Conservation (phyloP, 768 basidiomycete genomes). For the Kwoniella europaea region DNA sequence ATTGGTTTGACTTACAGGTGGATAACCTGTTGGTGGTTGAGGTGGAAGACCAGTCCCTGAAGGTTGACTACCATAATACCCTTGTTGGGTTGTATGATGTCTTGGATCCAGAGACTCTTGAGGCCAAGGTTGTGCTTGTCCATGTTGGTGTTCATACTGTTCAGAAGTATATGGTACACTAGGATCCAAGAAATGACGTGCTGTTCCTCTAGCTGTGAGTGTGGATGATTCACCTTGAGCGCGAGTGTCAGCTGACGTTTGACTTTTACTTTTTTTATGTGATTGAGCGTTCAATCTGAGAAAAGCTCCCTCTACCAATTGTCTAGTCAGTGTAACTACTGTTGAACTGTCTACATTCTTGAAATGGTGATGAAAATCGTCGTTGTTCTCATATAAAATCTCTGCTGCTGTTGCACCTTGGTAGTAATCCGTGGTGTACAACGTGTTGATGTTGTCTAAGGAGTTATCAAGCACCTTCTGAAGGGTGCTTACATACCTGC, state of each 20-base stretch:
- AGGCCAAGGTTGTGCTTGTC: background rate
- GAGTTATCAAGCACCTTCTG: background rate
- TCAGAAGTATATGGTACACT: no score
- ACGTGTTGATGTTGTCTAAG: background rate
- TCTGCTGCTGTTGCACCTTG: background rate
- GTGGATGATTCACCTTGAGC: no score
- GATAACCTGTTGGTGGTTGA: background rate
- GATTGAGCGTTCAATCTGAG: background rate
- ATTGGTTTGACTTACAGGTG: background rate
- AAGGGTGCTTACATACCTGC: background rate
- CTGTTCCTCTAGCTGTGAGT: background rate
- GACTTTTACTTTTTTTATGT: no score
- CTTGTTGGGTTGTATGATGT: background rate
- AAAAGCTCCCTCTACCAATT: background rate
- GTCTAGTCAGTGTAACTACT: background rate
- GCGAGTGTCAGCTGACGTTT: no score
- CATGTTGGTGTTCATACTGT: no score
- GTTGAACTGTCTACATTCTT: background rate
- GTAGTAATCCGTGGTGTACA: background rate
- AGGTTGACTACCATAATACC: background rate
- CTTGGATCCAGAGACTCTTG: background rate
- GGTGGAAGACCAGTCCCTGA: background rate
- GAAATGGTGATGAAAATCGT: background rate
- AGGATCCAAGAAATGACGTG: no score
- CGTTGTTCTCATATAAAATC: background rate